Evolutionary conservation across 2,329 filamentous ascomycete species (phyloP).

Genomic region (Alternaria ventricosa): DNA sequence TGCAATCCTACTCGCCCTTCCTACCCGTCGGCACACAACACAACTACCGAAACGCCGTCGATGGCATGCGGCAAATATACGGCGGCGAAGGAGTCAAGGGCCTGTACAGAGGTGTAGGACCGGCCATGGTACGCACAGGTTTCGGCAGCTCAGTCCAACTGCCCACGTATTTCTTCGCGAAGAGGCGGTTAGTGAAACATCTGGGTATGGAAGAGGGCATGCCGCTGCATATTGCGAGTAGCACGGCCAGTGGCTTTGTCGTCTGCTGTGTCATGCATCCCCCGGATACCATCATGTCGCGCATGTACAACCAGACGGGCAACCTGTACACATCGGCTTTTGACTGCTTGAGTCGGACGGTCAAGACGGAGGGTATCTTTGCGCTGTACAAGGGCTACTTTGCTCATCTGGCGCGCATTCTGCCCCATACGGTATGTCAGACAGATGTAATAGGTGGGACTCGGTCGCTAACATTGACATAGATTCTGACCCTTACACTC

Average conservation of each 20-base stretch:
- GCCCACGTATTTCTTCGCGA: conserved; percentile 98
- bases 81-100: conserved; percentile 76
- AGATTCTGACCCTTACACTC: conserved; percentile 87
- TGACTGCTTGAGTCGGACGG: conserved; percentile 89
- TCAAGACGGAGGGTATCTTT: conserved; percentile 87
- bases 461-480: conserved; percentile 20
- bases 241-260: conserved; percentile 88
- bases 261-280: conserved; percentile 99
- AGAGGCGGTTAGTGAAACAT: conserved; percentile 81
- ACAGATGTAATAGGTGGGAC: neutral
- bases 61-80: conserved; percentile 84
- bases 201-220: conserved; percentile 90
- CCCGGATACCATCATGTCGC: conserved; percentile 98
- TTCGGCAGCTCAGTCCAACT: conserved; percentile 96
- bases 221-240: conserved; percentile 85
- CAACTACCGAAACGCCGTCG: conserved; percentile 81
- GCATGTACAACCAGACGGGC: conserved; percentile 98
- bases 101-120: conserved; percentile 87
- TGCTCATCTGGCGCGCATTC: conserved; percentile 89
- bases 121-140: conserved; percentile 94
- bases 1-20: conserved; percentile 93
- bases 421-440: conserved; percentile 79
- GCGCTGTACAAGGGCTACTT: conserved; percentile 98
- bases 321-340: conserved; percentile 94
- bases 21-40: conserved; percentile 97